These are phyloP conservation scores for Emergomyces orientalis DNA, from an alignment of 2,329 filamentous ascomycete species.

Conservation along the genomic window DNA sequence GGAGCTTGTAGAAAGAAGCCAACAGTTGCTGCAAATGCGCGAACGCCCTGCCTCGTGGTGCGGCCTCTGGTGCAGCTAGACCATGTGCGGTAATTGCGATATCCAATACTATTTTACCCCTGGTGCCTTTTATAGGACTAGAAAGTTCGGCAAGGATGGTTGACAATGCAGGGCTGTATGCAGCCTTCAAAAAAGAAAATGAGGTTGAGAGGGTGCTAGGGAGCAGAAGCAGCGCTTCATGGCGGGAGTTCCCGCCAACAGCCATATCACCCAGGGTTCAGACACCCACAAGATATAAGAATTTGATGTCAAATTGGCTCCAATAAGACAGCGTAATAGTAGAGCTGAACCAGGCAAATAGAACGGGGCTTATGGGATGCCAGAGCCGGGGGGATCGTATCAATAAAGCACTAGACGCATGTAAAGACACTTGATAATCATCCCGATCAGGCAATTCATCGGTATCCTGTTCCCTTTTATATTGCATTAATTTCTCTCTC, in stretches of 20 bases:
- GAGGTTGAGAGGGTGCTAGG: conserved; percentile 52
- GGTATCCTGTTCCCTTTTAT: neutral
- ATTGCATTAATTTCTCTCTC: neutral
- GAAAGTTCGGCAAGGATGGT: conserved; percentile 46
- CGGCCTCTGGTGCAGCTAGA: conserved; percentile 44
- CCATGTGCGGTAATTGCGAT: conserved; percentile 56
- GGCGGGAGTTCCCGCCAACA: neutral
- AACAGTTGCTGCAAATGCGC: conserved; percentile 61
- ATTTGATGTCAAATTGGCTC: neutral
- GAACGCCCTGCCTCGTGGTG: conserved; percentile 53
- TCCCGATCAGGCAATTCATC: neutral
- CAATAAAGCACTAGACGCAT: neutral
- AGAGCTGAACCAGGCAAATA: neutral
- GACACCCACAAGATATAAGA: neutral
- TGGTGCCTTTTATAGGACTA: conserved; percentile 23
- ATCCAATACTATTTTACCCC: conserved; percentile 39
- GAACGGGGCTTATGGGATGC: no score
- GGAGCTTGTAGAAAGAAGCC: conserved; percentile 66
- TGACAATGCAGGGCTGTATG: conserved; percentile 52
- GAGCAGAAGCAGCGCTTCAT: conserved; percentile 44
- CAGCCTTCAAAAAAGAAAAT: conserved; percentile 44
- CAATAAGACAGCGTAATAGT: neutral
- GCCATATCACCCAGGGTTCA: conserved; percentile 3
- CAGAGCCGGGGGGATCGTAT: neutral
- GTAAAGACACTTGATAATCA: neutral